Percentiles rank a stretch among this genome's conserved stretches.
These are phyloP conservation scores for Aspergillus sp. DNA, from an alignment of 2,329 filamentous ascomycete species.

Conservation along the genomic window DNA sequence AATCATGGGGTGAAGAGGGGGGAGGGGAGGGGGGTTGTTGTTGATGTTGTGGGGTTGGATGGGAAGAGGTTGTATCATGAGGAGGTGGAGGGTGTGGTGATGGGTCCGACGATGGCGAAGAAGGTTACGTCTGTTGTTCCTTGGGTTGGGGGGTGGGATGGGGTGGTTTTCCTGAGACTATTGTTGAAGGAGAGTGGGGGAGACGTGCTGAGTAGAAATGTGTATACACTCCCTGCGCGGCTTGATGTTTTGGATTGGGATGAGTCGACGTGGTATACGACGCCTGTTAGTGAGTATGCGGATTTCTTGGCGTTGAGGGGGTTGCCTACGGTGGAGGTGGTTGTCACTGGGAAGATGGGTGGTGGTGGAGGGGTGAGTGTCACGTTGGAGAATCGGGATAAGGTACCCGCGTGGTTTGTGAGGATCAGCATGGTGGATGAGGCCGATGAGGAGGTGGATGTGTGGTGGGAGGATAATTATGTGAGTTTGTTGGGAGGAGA, in stretches of 20 bases:
- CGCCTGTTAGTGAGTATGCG: conserved; percentile 56
- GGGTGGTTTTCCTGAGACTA: too few relatives aligned
- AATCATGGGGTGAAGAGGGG: conserved; percentile 52
- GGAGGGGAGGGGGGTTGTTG: conserved; percentile 47
- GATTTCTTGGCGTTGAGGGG: conserved; percentile 51
- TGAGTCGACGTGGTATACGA: conserved; percentile 60
- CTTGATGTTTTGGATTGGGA: conserved; percentile 58
- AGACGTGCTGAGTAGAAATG: conserved; percentile 54
- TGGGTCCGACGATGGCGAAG: conserved; percentile 51
- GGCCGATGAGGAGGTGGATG: conserved; percentile 46
- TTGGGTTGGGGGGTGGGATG: too few relatives aligned
- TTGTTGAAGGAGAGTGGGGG: too few relatives aligned
- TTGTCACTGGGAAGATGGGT: background rate
- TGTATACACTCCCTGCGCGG: conserved; percentile 59
- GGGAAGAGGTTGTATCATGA: conserved; percentile 48
- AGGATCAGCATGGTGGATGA: conserved; percentile 53
- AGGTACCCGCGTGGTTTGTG: conserved; percentile 60
- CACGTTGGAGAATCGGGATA: conserved; percentile 54
- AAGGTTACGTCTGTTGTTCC: conserved; percentile 35
- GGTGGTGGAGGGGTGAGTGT: conserved; percentile 34
- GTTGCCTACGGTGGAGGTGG: conserved; percentile 34
- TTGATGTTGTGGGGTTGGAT: conserved; percentile 54
- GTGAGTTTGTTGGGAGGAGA: conserved; percentile 62
- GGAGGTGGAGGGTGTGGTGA: conserved; percentile 31
- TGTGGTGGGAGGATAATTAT: conserved; percentile 65